These are phyloP conservation scores for Borealophlyctis nickersoniae DNA, from an alignment of 192 early-diverging fungal genomes.

Conservation along the genomic window DNA sequence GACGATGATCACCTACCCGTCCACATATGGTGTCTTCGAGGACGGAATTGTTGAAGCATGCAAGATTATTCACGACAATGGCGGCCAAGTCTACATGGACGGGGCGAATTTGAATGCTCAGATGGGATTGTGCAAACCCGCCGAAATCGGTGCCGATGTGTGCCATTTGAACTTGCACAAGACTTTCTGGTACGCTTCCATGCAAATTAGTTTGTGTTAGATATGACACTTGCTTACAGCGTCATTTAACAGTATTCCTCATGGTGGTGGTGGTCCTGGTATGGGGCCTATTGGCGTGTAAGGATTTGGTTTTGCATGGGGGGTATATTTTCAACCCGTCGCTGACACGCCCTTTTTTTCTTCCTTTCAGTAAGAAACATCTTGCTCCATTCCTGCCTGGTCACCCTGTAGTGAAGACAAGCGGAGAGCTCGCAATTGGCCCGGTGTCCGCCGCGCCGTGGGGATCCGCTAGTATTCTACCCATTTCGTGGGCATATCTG, in stretches of 20 bases:
- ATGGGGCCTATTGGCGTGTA: conserved; percentile 94
- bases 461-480: conserved; percentile 92
- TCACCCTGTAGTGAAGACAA: conserved; percentile 75
- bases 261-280: conserved; percentile 98
- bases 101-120: conserved; percentile 64
- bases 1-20: conserved; percentile 99
- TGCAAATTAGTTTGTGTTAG: background rate
- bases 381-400: conserved; percentile 89
- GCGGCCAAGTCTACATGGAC: conserved; percentile 99
- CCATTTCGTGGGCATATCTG: conserved; percentile 99
- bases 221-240: background rate
- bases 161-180: conserved; percentile 99
- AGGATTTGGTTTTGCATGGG: conserved; percentile 25
- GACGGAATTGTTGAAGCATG: conserved; percentile 81
- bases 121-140: conserved; percentile 64
- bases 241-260: conserved; percentile 87
- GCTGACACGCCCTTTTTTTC: conserved; percentile 2
- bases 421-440: conserved; percentile 78
- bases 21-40: conserved; percentile 99
- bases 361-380: conserved; percentile 65
- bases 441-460: conserved; percentile 95
- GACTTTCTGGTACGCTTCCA: conserved; percentile 82
- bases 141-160: conserved; percentile 97
- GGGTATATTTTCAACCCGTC: background rate
- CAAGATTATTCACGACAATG: conserved; percentile 86